These are phyloP conservation scores for Candida sakaeoensis DNA, from an alignment of 805 yeast genomes.

Conservation along the genomic window DNA sequence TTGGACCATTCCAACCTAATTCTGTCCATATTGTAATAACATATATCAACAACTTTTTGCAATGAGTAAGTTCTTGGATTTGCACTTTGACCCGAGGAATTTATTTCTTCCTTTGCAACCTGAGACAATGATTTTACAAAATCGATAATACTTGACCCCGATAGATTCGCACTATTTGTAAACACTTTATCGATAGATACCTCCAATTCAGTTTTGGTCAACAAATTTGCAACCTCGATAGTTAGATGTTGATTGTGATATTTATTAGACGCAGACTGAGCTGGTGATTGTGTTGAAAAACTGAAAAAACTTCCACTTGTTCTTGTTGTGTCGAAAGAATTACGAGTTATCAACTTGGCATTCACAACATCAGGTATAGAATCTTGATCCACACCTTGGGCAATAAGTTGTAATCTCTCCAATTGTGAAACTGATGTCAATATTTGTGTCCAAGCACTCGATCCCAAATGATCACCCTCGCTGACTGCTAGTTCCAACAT, in stretches of 20 bases:
- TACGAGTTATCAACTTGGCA: slow-evolving; percentile 61
- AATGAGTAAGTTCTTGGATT: slow-evolving; percentile 89
- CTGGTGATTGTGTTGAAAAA: slow-evolving; percentile 52
- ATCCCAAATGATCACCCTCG: slow-evolving; percentile 71
- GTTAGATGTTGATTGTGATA: slow-evolving; percentile 69
- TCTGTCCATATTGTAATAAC: slow-evolving; percentile 96
- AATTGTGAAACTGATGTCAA: slow-evolving; percentile 82
- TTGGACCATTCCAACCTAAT: slow-evolving; percentile 96
- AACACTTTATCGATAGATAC: slow-evolving; percentile 85
- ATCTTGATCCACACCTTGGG: slow-evolving; percentile 82
- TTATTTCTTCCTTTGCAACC: slow-evolving; percentile 88
- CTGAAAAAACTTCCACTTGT: slow-evolving; percentile 48
- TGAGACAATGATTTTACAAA: slow-evolving; percentile 85
- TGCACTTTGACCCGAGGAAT: slow-evolving; percentile 73
- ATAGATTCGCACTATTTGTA: slow-evolving; percentile 71
- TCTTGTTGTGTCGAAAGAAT: slow-evolving; percentile 49
- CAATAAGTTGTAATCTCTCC: slow-evolving; percentile 83
- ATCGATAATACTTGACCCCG: slow-evolving; percentile 80
- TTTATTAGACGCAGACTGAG: slow-evolving; percentile 66
- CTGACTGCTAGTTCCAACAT: slow-evolving; percentile 71
- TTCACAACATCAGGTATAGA: slow-evolving; percentile 80
- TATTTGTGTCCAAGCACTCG: slow-evolving; percentile 77
- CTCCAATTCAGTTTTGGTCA: slow-evolving; percentile 65
- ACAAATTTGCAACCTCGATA: slow-evolving; percentile 51
- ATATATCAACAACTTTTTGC: slow-evolving; percentile 94